phyloP scores from a whole-genome alignment of 306 rosid species.

The Castanea mollissima region DNA sequence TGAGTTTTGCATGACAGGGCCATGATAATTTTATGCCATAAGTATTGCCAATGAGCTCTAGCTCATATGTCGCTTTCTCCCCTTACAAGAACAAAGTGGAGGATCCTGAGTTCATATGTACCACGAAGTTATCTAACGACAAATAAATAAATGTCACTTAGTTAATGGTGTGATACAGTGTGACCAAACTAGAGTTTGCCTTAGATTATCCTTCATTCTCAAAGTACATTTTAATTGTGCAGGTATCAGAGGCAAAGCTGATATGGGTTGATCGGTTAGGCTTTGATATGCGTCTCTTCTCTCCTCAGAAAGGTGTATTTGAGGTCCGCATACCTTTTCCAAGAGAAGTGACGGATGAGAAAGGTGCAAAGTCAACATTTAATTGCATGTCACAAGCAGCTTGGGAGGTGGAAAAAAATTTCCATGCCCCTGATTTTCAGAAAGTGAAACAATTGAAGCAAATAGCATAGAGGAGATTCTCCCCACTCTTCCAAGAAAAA shows the following conservation, averaged over 20 bases:
- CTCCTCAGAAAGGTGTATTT: constrained; percentile 54
- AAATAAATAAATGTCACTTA: background rate
- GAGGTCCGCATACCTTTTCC: constrained; percentile 91
- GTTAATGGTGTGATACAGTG: background rate
- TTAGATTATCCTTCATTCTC: constrained; percentile 12
- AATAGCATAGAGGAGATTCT: constrained; percentile 11
- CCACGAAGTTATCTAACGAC: background rate
- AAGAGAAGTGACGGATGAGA: constrained; percentile 75
- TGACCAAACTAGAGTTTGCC: background rate
- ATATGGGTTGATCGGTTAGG: constrained; percentile 91
- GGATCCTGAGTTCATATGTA: too few relatives aligned
- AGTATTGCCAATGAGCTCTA: too few relatives aligned
- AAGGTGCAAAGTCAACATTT: constrained; percentile 81
- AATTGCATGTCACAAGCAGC: constrained; percentile 91
- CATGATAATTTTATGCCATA: too few relatives aligned
- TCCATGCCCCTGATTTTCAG: constrained; percentile 52
- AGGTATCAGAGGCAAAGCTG: constrained; percentile 88
- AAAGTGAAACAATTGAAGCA: constrained; percentile 73
- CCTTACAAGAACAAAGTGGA: too few relatives aligned
- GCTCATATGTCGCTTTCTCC: too few relatives aligned
- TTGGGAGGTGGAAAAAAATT: constrained; percentile 93
- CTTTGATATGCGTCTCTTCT: constrained; percentile 69
- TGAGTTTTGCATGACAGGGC: too few relatives aligned
- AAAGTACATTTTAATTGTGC: constrained; percentile 1
- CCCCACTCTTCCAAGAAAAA: too few relatives aligned